Base-by-base conservation (phyloP, 2,329 filamentous ascomycete genomes). In the Saccharata proteae region DNA sequence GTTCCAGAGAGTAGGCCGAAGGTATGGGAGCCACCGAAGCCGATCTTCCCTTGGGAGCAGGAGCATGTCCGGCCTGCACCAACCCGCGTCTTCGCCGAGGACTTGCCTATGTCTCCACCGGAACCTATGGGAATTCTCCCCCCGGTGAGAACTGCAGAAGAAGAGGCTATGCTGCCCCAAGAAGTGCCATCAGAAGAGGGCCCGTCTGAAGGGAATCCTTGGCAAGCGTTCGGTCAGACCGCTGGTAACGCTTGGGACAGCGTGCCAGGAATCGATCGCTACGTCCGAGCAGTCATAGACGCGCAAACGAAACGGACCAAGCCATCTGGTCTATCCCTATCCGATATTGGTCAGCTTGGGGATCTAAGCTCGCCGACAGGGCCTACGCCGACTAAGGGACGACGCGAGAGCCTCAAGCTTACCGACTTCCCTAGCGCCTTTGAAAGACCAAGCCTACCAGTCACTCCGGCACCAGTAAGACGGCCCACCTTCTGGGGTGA, bases 191-290 rank as follows among this genome's bases (percentile, higher is more conserved):
- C 38, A 14, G 26, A 17, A 20, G 26, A 25, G n/a, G n/a, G n/a
- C n/a, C n/a, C 40, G 28, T 38, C 45, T 30, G 38, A 47, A 40
- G 59, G 69, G 29, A 67, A 77, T 45, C 69, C 75, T 13, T 93
- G 82, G 81, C 69, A 74, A 40, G 67, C 67, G 27, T 93, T 80
- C 52, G 65, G 73, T n/a, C 70, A 75, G 27, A 72, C 66, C 30
- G 48, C 41, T 31, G n/a, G n/a, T n/a, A 98, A 96, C 54, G 86
- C 84, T 11, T 98, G 90, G 90, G 90, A 98, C 47, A 81, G 83
- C 32, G 71, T 92, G 31, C 81, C 82, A 9, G 80, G 83, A 42
- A 98, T 98, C 45, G 77, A 83, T 46, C 71, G 73, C 40, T 98
- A 94, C 51, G 81, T 96, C 33, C 80, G 82, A 40, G 69, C 73